A percentile compares a stretch with the other conserved stretches of the same genome.
phyloP scores from a whole-genome alignment of 768 basidiomycete genomes.

The Cantharellus cinnabarinus region DNA sequence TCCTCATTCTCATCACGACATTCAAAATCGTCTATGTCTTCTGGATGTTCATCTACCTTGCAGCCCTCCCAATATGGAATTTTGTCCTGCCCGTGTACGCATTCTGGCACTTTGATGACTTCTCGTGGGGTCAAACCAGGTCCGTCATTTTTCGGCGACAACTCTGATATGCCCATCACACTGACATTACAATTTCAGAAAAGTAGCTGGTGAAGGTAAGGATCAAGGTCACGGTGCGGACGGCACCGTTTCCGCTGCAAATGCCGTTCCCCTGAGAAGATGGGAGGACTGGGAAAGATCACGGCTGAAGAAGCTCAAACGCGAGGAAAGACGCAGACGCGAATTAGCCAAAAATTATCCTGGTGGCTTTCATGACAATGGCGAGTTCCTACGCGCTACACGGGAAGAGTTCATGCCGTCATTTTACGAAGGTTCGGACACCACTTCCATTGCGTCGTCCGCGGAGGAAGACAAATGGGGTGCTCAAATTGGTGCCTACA shows the following conservation, averaged over 20 bases:
- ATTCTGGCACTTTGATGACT: conserved; percentile 99
- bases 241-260: neutral
- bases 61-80: conserved; percentile 92
- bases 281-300: conserved; percentile 99
- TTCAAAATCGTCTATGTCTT: conserved; percentile 87
- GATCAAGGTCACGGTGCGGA: conserved; percentile 54
- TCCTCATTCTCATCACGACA: conserved; percentile 86
- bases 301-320: conserved; percentile 68
- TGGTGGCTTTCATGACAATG: conserved; percentile 20
- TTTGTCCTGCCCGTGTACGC: conserved; percentile 85
- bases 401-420: conserved; percentile 20
- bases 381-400: conserved; percentile 11
- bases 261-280: conserved; percentile 46
- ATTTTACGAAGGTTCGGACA: conserved; percentile 30
- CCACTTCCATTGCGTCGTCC: conserved; percentile 58
- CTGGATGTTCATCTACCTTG: conserved; percentile 93
- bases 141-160: conserved; percentile 18
- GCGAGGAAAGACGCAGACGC: conserved; percentile 61
- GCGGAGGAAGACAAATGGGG: conserved; percentile 90
- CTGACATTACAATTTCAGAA: conserved; percentile 28
- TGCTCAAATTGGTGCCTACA: conserved; percentile 84
- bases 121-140: conserved; percentile 99
- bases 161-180: conserved; percentile 10
- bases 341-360: conserved; percentile 70
- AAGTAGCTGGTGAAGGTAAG: conserved; percentile 83